Base-by-base conservation (phyloP, 805 yeast species). In the Scheffersomyces stipitis region DNA sequence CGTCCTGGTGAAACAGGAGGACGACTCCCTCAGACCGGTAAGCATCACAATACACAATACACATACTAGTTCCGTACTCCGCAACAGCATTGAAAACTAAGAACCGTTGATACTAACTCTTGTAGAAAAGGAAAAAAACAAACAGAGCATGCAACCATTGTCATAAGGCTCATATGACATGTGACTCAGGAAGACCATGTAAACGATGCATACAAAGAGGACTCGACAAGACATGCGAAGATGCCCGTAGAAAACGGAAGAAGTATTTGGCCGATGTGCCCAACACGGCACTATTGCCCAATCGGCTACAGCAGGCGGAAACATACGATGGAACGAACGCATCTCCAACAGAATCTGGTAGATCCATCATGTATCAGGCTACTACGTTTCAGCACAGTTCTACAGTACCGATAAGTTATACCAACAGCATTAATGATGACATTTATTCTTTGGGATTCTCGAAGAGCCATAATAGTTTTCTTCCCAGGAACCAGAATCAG, bases 71-170 rank as follows among this genome's bases (percentile, higher is more conserved):
- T n/a, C n/a, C n/a, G n/a, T n/a, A n/a, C n/a, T n/a, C n/a, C n/a
- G n/a, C n/a, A n/a, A n/a, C n/a, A n/a, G n/a, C n/a, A n/a, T n/a
- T n/a, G n/a, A n/a, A n/a, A n/a, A n/a, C n/a, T n/a, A n/a, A n/a
- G n/a, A n/a, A 8, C 33, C 5, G 13, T 27, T 10, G 14, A 9
- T 34, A 39, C 41, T 42, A 42, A 42, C 44, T 28, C n/a, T 4
- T 16, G n/a, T 30, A 61, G 66, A 64, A 58, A 44, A 50, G 73
- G 28, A 75, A 75, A 51, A 90, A 90, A 56, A 90, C 93, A 0
- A 71, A 81, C 5, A 71, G 95, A 38, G 98, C 99, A 4, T 91
- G 99, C 50, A 77, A 78, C 28, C 93, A 90, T 62, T 91, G 99
- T 56, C 89, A 90, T 42, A 78, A 80, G 50, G 86, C 95, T 2